These are phyloP conservation scores for Naegleria fowleri DNA, from an alignment of 208 protist species.

Conservation along the genomic window DNA sequence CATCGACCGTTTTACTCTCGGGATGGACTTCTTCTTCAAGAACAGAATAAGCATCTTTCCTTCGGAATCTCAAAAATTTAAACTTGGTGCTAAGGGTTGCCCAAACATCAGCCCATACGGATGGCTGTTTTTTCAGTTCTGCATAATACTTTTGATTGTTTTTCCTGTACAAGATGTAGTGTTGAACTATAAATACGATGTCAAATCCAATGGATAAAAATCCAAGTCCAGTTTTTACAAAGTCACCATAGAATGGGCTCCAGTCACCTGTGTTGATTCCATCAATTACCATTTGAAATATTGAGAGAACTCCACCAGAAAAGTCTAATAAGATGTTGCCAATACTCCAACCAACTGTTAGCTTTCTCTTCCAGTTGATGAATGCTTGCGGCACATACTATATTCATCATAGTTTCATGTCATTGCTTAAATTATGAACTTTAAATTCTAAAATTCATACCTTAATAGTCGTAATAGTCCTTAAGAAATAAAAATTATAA, in stretches of 20 bases:
- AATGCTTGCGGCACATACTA: conserved; percentile 61
- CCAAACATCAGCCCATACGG: background rate
- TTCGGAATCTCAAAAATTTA: background rate
- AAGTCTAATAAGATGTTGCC: conserved; percentile 62
- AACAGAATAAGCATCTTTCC: background rate
- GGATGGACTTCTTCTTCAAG: background rate
- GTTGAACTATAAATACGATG: conserved; percentile 61
- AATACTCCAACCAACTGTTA: conserved; percentile 60
- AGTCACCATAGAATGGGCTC: conserved; percentile 53
- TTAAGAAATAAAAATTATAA: background rate
- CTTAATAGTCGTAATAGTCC: background rate
- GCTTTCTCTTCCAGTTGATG: conserved; percentile 55
- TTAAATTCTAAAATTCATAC: background rate
- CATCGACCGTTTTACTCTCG: background rate
- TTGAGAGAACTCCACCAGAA: conserved; percentile 49
- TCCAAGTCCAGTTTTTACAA: conserved; percentile 54
- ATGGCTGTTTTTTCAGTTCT: background rate
- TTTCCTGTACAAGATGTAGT: conserved; percentile 55
- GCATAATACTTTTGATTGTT: conserved; percentile 40
- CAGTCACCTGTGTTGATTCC: conserved; percentile 46
- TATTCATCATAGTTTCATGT: conserved; percentile 55
- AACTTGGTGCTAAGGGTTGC: background rate
- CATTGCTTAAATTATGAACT: conserved; percentile 55
- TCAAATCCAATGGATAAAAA: conserved; percentile 58
- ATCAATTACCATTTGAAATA: conserved; percentile 55